Conservation (phyloP, 2,329 filamentous ascomycete species). For the Parasarocladium wereldwijsianum region DNA sequence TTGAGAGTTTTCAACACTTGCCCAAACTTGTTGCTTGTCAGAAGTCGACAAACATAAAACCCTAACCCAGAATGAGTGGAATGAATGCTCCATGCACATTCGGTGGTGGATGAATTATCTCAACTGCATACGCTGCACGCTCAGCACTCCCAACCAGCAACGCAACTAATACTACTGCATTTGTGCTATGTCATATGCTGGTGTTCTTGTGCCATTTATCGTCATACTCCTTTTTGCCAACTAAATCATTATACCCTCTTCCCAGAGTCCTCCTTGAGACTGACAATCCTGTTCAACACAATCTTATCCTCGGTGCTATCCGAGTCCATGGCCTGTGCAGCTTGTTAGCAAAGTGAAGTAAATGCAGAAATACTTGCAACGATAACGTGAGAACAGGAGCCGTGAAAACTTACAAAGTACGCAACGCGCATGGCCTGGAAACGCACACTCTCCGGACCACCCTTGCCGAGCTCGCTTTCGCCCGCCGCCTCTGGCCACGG, state of each 20-base stretch:
- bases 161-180: too few relatives aligned
- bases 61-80: too few relatives aligned
- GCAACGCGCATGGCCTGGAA: slow-evolving; percentile 88
- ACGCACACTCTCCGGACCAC: slow-evolving; percentile 59
- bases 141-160: too few relatives aligned
- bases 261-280: slow-evolving; percentile 65
- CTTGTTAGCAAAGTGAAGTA: neutral
- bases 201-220: neutral
- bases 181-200: too few relatives aligned
- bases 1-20: too few relatives aligned
- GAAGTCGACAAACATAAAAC: too few relatives aligned
- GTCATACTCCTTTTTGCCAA: neutral
- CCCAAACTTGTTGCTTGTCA: too few relatives aligned
- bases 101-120: too few relatives aligned
- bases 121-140: too few relatives aligned
- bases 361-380: too few relatives aligned
- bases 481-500: slow-evolving; percentile 73
- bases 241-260: slow-evolving; percentile 36
- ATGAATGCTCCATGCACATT: too few relatives aligned
- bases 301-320: slow-evolving; percentile 61
- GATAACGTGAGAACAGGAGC: too few relatives aligned
- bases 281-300: slow-evolving; percentile 76
- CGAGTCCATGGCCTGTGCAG: slow-evolving; percentile 45
- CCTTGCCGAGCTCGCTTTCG: slow-evolving; percentile 46
- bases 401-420: slow-evolving; percentile 55